Conservation (phyloP, 139 green algal species). For the Chlorella sp. region DNA sequence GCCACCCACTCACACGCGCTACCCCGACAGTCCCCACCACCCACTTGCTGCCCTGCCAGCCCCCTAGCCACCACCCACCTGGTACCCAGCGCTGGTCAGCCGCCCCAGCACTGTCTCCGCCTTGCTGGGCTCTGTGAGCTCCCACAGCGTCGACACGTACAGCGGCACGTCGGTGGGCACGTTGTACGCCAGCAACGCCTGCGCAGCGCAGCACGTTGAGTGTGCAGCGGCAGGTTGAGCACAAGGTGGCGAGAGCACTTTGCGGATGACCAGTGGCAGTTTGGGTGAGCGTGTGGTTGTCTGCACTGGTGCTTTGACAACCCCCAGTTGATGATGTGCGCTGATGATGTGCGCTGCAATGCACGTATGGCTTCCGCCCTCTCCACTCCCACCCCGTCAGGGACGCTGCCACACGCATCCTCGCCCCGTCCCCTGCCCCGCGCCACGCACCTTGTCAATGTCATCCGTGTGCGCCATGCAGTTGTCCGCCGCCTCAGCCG, state of each 20-base stretch:
- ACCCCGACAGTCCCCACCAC: too few species aligned
- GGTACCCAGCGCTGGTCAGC: constrained; percentile 5
- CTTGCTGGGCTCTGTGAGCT: constrained; percentile 1
- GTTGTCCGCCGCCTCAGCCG: constrained; percentile 34
- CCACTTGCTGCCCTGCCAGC: too few species aligned
- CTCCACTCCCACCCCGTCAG: too few species aligned
- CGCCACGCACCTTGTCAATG: constrained; percentile 1
- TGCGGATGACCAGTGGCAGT: too few species aligned
- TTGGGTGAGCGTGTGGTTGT: not conserved
- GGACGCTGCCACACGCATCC: not conserved
- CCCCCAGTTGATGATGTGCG: not conserved
- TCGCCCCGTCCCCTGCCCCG: too few species aligned
- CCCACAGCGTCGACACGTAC: constrained; percentile 24
- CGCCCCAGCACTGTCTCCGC: not conserved
- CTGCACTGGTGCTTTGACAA: not conserved
- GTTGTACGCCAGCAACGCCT: not conserved
- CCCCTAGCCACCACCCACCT: constrained; percentile 6
- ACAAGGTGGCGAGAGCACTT: too few species aligned
- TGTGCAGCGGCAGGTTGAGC: too few species aligned
- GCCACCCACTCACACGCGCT: not conserved
- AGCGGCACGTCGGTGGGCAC: not conserved
- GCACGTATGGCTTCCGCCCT: not conserved
- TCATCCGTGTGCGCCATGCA: constrained; percentile 37
- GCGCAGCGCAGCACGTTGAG: not conserved
- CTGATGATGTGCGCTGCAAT: not conserved